Base-by-base conservation (phyloP, 2,329 filamentous ascomycete genomes). In the Mariannaea sp. region DNA sequence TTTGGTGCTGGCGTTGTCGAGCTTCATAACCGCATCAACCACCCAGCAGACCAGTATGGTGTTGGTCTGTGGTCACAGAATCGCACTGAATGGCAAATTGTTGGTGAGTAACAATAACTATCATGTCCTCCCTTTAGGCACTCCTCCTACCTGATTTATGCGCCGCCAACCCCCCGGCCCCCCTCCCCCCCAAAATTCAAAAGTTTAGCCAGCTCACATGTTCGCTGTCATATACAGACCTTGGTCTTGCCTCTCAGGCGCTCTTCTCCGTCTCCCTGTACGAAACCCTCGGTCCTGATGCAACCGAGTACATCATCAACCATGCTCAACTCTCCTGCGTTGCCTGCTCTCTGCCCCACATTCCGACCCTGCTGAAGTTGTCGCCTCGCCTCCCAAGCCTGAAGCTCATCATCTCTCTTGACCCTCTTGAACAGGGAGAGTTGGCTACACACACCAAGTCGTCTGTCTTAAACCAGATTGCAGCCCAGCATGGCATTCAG, bases 241-340 rank as follows among this genome's bases (percentile, higher is more conserved):
- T 97, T 68, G 94, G 85, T 32, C 87, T 89, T 70, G 85, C 90
- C 75, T 94, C 92, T 10, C 94, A 97, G 73, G 84, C 88, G 7
- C 83, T 97, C 24, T 97, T 82, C 75, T 90, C 88, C 17, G 92
- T 99, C 49, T 96, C 93, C 5, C 87, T 99, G 44, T 99, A 99
- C 77, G 94, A 97, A 73, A 97, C 93, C 10, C 83, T 99, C 5
- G 93, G 93, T 8, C 88, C 93, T 10, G 90, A 96, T 62, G 85
- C 92, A 2, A 92, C 90, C 52, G 92, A 97, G 75, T 97, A 90
- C 76, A 97, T 99, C 73, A 88, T 97, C 76, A 95, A 95, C 73
- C 93, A 97, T 71, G 85, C 91, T 49, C 81, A 86, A 57, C 77
- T 97, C 51, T 73, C 80, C 53, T 90, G 86, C 66, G 84, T 97